These are phyloP conservation scores for Aspergillus sojae DNA, from an alignment of 2,329 filamentous ascomycete species.

Conservation along the genomic window DNA sequence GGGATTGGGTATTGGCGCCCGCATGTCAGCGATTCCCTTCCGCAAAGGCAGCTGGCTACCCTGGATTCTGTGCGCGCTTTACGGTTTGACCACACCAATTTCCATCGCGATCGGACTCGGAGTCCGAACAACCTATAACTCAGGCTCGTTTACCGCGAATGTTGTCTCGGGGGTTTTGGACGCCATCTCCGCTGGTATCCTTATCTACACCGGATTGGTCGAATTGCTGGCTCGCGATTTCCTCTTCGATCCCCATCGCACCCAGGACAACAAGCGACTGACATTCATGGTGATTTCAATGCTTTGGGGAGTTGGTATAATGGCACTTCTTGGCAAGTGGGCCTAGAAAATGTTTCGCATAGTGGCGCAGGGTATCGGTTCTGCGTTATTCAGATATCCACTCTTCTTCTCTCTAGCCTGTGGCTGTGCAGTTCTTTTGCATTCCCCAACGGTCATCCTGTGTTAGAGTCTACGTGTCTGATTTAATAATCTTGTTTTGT, in stretches of 20 bases:
- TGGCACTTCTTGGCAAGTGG: conserved; percentile 57
- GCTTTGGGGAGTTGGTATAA: conserved; percentile 47
- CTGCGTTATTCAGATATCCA: not conserved
- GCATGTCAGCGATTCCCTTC: conserved; percentile 61
- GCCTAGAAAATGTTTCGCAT: conserved; percentile 33
- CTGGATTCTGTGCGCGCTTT: conserved; percentile 52
- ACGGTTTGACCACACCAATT: conserved; percentile 57
- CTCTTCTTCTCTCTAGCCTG: not conserved
- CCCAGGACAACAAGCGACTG: conserved; percentile 40
- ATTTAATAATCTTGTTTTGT: not conserved
- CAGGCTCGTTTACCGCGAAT: conserved; percentile 45
- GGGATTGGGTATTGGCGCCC: conserved; percentile 63
- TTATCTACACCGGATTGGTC: conserved; percentile 55
- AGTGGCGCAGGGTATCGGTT: not conserved
- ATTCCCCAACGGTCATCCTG: not conserved
- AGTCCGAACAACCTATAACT: conserved; percentile 47
- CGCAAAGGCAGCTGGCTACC: conserved; percentile 50
- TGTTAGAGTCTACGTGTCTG: not conserved
- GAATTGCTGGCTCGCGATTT: conserved; percentile 55
- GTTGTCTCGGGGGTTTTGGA: conserved; percentile 52
- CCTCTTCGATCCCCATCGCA: conserved; percentile 52
- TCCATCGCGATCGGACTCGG: conserved; percentile 53
- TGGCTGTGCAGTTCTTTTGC: not conserved
- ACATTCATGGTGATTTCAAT: conserved; percentile 47
- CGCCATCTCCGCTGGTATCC: conserved; percentile 51